Evolutionary conservation across 2,329 filamentous ascomycete genomes (phyloP), one percentile per base, ranked within the genome.

Genomic region (Chrysoporthe austroafricana): DNA sequence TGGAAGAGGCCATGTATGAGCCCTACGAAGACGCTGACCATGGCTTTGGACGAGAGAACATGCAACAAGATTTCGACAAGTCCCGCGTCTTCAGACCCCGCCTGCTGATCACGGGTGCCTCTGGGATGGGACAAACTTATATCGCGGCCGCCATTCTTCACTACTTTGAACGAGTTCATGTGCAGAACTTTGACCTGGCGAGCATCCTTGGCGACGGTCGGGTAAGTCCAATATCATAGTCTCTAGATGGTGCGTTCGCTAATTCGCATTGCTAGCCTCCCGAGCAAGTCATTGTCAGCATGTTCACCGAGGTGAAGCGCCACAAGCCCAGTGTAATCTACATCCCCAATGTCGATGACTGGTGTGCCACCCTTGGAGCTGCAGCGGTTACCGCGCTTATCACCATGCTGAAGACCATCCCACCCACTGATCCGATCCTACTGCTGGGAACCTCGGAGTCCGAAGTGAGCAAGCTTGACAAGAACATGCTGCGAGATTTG

Each of bases 311-410:
- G 80, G 92, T 97, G 48, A 93, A 95, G 77, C 90, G 94, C 48
- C 94, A 97, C 77, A 97, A 97, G 77, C 96, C 96, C 0, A 96
- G 94, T 76, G 93, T 98, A 48, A 96, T 99, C 63, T 98, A 94
- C 78, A 91, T 99, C 56, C 95, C 96, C 2, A 91, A 94, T 72
- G 88, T 98, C 61, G 92, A 97, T 72, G 86, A 90, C 8, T 99
- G 96, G 96, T 95, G 93, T 76, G 80, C 86, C 21, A 85, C 84
- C 36, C 75, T 90, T 21, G 76, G 78, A n/a, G 81, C 82, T 8
- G 90, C 91, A 50, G 88, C 90, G 2, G 88, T 97, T 66, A 90
- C 90, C 44, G 96, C 93, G 0, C 97, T 99, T 78, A 84, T 90
- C 69, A 90, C 92, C 9, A 88, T 98, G 77, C 80, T 99, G 46